Conservation (phyloP, 75 land plant species). For the Pinus tabuliformis region DNA sequence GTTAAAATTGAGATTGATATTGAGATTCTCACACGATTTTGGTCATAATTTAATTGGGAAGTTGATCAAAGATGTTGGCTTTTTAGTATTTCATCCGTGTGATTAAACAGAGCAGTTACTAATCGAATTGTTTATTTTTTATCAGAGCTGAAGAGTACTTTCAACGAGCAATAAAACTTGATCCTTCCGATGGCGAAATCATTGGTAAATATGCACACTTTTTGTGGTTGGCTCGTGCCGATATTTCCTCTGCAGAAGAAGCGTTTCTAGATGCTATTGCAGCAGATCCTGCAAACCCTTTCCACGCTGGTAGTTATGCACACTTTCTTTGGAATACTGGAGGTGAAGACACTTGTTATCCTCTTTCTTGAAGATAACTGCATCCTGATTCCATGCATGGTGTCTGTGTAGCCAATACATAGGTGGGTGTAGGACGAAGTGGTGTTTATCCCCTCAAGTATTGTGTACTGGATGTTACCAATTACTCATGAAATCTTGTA, state of each 20-base stretch:
- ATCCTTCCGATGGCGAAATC: slow-evolving; percentile 67
- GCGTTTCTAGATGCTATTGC: slow-evolving; percentile 53
- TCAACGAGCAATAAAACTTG: slow-evolving; percentile 47
- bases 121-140: not conserved
- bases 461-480: slow-evolving; percentile 1
- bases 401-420: not conserved
- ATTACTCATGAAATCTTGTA: not conserved
- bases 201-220: slow-evolving; percentile 62
- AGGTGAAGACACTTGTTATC: slow-evolving; percentile 50
- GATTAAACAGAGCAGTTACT: not conserved
- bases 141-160: slow-evolving; percentile 82
- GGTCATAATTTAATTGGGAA: too few relatives aligned
- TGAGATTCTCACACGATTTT: too few relatives aligned
- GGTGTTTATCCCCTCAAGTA: not conserved
- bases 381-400: too few relatives aligned
- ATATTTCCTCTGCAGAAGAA: slow-evolving; percentile 67
- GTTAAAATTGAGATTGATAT: too few relatives aligned
- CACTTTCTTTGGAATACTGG: slow-evolving; percentile 72
- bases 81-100: too few relatives aligned
- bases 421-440: slow-evolving; percentile 2
- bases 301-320: slow-evolving; percentile 59
- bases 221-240: slow-evolving; percentile 67
- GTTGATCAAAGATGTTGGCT: too few relatives aligned
- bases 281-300: slow-evolving; percentile 48
- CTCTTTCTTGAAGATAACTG: slow-evolving; percentile 5